These are phyloP conservation scores for Dissophora ornata DNA, from an alignment of 192 early-diverging fungal species.

Conservation along the genomic window DNA sequence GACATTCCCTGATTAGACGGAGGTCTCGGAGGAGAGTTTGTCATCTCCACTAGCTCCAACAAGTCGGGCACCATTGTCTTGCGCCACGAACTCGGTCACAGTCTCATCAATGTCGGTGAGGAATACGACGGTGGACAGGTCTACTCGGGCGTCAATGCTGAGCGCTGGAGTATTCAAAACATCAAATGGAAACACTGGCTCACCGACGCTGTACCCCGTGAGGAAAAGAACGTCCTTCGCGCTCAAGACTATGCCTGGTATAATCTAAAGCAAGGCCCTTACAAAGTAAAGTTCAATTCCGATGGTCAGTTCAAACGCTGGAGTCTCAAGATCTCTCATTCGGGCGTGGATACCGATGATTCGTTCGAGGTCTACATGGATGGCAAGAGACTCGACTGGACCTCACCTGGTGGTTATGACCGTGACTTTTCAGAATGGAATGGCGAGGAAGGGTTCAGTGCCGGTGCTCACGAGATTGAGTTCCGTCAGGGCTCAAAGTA, in stretches of 20 bases:
- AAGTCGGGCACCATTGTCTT: conserved; percentile 68
- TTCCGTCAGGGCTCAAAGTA: conserved; percentile 60
- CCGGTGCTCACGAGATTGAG: conserved; percentile 58
- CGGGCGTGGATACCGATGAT: conserved; percentile 63
- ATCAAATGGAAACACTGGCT: conserved; percentile 72
- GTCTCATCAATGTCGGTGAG: conserved; percentile 49
- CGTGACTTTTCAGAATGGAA: conserved; percentile 62
- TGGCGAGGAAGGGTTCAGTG: conserved; percentile 52
- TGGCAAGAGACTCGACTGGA: conserved; percentile 63
- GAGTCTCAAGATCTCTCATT: conserved; percentile 65
- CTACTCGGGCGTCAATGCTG: conserved; percentile 66
- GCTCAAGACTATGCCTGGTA: conserved; percentile 72
- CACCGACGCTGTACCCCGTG: conserved; percentile 45
- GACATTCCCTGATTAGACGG: conserved; percentile 42
- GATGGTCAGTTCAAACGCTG: conserved; percentile 64
- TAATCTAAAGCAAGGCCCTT: conserved; percentile 66
- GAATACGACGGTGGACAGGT: conserved; percentile 50
- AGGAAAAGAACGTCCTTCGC: conserved; percentile 54
- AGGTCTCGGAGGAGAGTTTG: conserved; percentile 73
- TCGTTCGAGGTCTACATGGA: conserved; percentile 63
- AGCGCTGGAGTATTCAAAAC: conserved; percentile 55
- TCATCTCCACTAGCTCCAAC: conserved; percentile 66
- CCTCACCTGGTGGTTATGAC: conserved; percentile 59
- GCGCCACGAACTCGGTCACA: conserved; percentile 65
- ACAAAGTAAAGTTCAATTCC: conserved; percentile 61